These are phyloP conservation scores for Coelastrella sp. DNA, from an alignment of 139 green algal species.

Conservation along the genomic window DNA sequence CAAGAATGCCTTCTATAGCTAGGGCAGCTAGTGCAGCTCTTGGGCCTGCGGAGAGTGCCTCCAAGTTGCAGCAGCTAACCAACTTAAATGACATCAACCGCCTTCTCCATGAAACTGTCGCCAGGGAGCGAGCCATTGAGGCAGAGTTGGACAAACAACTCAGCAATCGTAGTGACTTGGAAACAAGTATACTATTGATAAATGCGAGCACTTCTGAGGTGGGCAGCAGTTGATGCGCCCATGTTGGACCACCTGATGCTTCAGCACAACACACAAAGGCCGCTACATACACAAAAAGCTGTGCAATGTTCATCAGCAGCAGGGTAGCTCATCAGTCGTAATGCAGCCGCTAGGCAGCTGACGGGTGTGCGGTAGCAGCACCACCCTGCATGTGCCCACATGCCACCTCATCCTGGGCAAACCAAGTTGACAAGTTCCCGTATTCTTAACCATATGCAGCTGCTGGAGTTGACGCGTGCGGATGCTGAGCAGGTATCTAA, in stretches of 20 bases:
- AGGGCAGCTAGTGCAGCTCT: neutral
- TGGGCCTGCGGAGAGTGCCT: neutral
- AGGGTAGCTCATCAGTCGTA: neutral
- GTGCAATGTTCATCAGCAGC: neutral
- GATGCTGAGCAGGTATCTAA: conserved; percentile 83
- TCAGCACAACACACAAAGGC: too few species aligned
- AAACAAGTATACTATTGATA: conserved; percentile 70
- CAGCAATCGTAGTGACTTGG: conserved; percentile 63
- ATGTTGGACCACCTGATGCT: neutral
- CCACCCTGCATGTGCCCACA: neutral
- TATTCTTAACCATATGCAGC: conserved; percentile 54
- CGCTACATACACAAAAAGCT: too few species aligned
- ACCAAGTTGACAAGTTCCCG: neutral
- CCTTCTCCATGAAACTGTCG: conserved; percentile 82
- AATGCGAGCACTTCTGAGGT: conserved; percentile 75
- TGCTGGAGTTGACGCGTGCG: conserved; percentile 77
- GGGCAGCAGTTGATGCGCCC: conserved; percentile 67
- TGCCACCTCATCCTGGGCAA: neutral
- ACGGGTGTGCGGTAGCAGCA: neutral
- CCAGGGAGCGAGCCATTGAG: conserved; percentile 86
- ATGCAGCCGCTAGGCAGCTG: neutral
- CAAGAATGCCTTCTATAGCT: neutral
- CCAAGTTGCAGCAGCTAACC: conserved; percentile 17
- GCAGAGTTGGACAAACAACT: conserved; percentile 76
- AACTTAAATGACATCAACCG: conserved; percentile 74